Conservation (phyloP, 768 basidiomycete genomes). For the Agaricus sinodeliciosus region DNA sequence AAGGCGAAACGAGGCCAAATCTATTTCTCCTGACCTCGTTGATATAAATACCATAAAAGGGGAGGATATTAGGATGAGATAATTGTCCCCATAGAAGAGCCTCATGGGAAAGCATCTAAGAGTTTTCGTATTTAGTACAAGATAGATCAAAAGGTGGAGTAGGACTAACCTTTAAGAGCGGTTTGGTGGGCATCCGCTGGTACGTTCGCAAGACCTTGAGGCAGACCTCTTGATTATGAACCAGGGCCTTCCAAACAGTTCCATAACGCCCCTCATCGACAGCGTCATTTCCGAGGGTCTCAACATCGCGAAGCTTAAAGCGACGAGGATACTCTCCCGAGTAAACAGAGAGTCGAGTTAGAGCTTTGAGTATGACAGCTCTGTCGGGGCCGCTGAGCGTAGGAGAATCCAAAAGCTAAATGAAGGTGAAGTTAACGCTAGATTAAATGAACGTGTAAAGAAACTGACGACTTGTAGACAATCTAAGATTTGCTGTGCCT, state of each 20-base stretch:
- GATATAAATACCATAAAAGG: conserved; percentile 15
- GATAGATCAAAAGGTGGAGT: background rate
- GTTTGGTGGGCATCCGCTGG: conserved; percentile 15
- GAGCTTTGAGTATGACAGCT: conserved; percentile 4
- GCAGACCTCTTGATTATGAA: conserved; percentile 17
- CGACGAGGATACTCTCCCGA: conserved; percentile 24
- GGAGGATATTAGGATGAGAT: conserved; percentile 13
- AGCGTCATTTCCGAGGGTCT: conserved; percentile 11
- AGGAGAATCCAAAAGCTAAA: conserved; percentile 2
- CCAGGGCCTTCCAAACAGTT: conserved; percentile 22
- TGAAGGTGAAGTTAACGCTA: background rate
- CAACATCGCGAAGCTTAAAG: conserved; percentile 17
- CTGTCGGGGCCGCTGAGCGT: background rate
- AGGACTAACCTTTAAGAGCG: conserved; percentile 18
- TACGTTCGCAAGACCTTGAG: conserved; percentile 22
- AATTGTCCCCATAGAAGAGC: conserved; percentile 15
- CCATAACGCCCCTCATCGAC: conserved; percentile 21
- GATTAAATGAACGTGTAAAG: background rate
- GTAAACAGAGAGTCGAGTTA: conserved; percentile 18
- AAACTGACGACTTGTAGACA: conserved; percentile 10
- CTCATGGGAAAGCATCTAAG: conserved; percentile 10
- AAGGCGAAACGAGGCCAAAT: conserved; percentile 13
- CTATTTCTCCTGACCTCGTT: conserved; percentile 1
- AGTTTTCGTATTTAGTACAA: background rate
- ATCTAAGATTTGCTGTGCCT: conserved; percentile 10